Percentiles rank a stretch among this genome's conserved stretches.
Evolutionary conservation across 805 yeast species (phyloP).

Genomic region (Candida michaelii): DNA sequence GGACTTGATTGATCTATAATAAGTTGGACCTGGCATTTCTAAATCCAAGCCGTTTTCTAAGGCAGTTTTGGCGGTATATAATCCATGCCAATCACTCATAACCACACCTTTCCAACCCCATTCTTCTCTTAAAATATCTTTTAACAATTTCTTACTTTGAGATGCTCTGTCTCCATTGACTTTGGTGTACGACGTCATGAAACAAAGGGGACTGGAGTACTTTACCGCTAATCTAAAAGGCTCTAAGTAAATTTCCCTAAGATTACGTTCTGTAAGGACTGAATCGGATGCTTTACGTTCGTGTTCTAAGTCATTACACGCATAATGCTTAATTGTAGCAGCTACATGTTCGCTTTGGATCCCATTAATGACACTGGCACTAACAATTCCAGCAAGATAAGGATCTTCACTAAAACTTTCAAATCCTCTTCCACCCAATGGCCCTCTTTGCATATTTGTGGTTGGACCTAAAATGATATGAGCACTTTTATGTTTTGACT

Average conservation of each 20-base stretch:
- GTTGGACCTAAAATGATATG: conserved; percentile 34
- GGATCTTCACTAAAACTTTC: conserved; percentile 37
- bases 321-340: conserved; percentile 35
- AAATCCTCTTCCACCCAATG: conserved; percentile 35
- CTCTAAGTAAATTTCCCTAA: conserved; percentile 34
- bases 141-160: conserved; percentile 23
- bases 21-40: conserved; percentile 37
- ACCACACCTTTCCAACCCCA: conserved; percentile 35
- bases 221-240: conserved; percentile 34
- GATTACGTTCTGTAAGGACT: conserved; percentile 28
- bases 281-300: conserved; percentile 31
- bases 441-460: conserved; percentile 33
- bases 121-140: conserved; percentile 26
- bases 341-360: conserved; percentile 28
- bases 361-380: conserved; percentile 27
- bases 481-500: conserved; percentile 32
- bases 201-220: conserved; percentile 27
- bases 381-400: conserved; percentile 28
- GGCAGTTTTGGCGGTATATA: conserved; percentile 27
- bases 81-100: conserved; percentile 37
- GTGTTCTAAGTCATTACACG: conserved; percentile 33
- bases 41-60: conserved; percentile 31
- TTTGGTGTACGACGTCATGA: conserved; percentile 34
- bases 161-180: conserved; percentile 32
- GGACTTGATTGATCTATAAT: conserved; percentile 18